Base-by-base conservation (phyloP, 257 asterid genomes). In the Salvia rosmarinus region DNA sequence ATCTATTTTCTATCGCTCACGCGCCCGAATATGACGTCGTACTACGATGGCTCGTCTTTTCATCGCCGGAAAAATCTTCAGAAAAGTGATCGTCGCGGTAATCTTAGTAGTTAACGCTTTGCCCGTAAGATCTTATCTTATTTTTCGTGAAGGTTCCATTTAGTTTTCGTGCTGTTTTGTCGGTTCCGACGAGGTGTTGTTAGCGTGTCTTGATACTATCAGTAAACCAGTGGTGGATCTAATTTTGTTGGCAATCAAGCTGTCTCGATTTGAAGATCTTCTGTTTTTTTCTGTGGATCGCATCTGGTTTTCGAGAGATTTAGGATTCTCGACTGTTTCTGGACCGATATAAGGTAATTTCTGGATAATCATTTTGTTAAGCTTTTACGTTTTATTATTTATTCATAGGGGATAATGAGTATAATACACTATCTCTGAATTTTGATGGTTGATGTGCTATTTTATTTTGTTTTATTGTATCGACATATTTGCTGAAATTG, bases 41-140 rank as follows among this genome's bases (percentile, higher is more conserved):
- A 81, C 82, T 79, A 82, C 73, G 85, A 71, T 62, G 85, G 84
- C 11, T 78, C 79, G 51, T 78, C 78, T 70, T 86, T 74, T 77
- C 83, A 86, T 78, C 89, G 89, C 47, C 82, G 75, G 75, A 86
- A 86, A 79, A 82, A 76, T 66, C 83, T 82, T 47, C 78, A 75
- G 34, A 83, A 79, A 70, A 74, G 86, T 55, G 84, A 86, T 80
- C 77, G 87, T 63, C 85, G 82, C 76, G 82, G 85, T 79, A 85
- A 79, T 82, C 78, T 78, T 83, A 76, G 75, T 75, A 80, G 85
- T 80, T 83, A 71, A 79, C 75, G 46, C 54, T 78, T 57, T 30
- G 70, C 58, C 19, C 30, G 39, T 2, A 4, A n/a, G 8, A 46
- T 71, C 13, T 62, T 14, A 9, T 25, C 64, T 71, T 32, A 23